phyloP scores from a whole-genome alignment of 768 basidiomycete genomes.

The Suillus plorans region DNA sequence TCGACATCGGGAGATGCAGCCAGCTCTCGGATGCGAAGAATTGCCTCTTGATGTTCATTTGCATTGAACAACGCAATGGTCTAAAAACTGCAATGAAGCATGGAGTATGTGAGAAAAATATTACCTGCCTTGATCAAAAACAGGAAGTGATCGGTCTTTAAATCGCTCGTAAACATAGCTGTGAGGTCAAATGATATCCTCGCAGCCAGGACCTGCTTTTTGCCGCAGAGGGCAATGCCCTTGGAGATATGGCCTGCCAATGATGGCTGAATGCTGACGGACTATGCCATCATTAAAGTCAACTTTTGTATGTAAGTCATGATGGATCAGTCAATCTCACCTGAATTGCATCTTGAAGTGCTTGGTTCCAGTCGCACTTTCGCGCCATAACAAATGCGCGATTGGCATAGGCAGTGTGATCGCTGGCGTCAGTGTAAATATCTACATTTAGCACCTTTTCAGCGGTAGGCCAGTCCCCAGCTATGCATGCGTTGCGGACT shows the following conservation, averaged over 20 bases:
- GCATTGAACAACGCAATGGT: not conserved
- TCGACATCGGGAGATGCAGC: not conserved
- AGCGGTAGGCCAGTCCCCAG: not conserved
- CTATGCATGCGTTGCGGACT: not conserved
- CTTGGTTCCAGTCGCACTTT: not conserved
- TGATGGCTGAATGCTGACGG: no score
- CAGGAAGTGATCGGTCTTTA: no score
- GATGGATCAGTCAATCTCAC: no score
- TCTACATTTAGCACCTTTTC: not conserved
- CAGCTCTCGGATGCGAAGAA: not conserved
- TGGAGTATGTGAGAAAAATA: not conserved
- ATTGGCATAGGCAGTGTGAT: not conserved
- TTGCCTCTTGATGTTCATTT: not conserved
- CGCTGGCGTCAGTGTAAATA: not conserved
- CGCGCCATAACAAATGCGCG: not conserved
- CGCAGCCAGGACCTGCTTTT: no score
- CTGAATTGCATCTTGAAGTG: not conserved
- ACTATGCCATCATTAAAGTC: no score
- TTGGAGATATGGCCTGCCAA: no score
- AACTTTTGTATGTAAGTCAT: no score
- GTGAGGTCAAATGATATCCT: no score
- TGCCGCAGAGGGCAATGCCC: no score
- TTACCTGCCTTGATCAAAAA: not conserved
- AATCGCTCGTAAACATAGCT: no score
- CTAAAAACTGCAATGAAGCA: not conserved